These are phyloP conservation scores for Aethionema arabicum DNA, from an alignment of 345 rosid species.

Conservation along the genomic window DNA sequence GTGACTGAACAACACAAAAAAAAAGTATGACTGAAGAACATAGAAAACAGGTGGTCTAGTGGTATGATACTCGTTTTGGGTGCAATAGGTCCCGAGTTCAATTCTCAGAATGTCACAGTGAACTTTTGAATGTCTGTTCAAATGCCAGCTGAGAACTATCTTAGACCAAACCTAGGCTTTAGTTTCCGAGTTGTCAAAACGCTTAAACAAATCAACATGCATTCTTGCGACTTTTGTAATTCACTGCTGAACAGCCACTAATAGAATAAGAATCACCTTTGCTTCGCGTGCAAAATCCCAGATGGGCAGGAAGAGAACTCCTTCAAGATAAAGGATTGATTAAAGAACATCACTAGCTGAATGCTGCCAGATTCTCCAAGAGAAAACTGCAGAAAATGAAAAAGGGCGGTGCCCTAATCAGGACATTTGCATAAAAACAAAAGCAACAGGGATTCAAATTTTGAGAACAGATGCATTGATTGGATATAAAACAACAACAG, in stretches of 20 bases:
- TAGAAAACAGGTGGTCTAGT: too few relatives aligned
- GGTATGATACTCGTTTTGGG: too few relatives aligned
- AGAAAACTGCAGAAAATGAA: conserved; percentile 2
- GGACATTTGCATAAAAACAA: too few relatives aligned
- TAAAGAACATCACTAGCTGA: too few relatives aligned
- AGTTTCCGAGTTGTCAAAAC: background rate
- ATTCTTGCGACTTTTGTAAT: conserved; percentile 1
- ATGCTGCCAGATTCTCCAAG: too few relatives aligned
- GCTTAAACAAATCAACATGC: too few relatives aligned
- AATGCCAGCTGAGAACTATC: background rate
- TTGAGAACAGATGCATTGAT: background rate
- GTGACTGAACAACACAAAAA: too few relatives aligned
- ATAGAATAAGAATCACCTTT: conserved; percentile 8
- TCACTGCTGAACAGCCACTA: background rate
- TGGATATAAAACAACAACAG: background rate
- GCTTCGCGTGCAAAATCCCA: conserved; percentile 3
- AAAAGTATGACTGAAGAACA: too few relatives aligned
- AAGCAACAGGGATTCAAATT: background rate
- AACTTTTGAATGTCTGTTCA: background rate
- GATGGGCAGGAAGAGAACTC: conserved; percentile 1
- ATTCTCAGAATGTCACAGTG: too few relatives aligned
- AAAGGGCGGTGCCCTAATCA: background rate
- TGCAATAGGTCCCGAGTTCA: too few relatives aligned
- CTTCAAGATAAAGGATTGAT: background rate
- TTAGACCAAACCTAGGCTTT: background rate